phyloP scores from a whole-genome alignment of 208 protist species.

The Trypanosoma congolense region DNA sequence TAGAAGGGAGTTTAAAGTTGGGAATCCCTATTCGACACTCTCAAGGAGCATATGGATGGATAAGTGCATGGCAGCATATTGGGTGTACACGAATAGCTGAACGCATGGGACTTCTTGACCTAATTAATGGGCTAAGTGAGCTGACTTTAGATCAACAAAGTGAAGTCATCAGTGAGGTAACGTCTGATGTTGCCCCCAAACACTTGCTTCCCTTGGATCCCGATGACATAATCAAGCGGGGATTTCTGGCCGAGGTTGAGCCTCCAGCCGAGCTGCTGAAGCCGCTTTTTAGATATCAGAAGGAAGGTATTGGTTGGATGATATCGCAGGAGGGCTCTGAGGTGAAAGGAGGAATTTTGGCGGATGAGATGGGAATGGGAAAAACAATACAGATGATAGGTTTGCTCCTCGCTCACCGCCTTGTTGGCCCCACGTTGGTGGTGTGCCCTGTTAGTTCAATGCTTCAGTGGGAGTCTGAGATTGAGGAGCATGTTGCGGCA shows the following conservation, averaged over 20 bases:
- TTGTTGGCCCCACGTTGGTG: constrained; percentile 79
- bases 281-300: constrained; percentile 78
- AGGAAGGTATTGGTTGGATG: constrained; percentile 87
- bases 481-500: constrained; percentile 68
- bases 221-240: constrained; percentile 67
- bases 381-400: constrained; percentile 97
- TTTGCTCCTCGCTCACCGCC: constrained; percentile 70
- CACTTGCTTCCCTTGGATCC: constrained; percentile 80
- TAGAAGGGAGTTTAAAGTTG: constrained; percentile 72
- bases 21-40: constrained; percentile 79
- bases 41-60: constrained; percentile 81
- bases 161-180: constrained; percentile 55
- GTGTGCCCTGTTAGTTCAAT: constrained; percentile 90
- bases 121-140: constrained; percentile 47
- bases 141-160: constrained; percentile 44
- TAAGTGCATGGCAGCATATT: constrained; percentile 87
- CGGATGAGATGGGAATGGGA: constrained; percentile 98
- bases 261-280: constrained; percentile 51
- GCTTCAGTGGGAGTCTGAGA: constrained; percentile 90
- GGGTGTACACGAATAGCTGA: constrained; percentile 53
- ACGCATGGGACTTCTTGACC: constrained; percentile 14
- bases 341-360: constrained; percentile 92
- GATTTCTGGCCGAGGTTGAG: constrained; percentile 40
- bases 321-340: constrained; percentile 58
- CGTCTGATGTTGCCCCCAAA: constrained; percentile 38